These are phyloP conservation scores for Antrodiella citrinella DNA, from an alignment of 768 basidiomycete genomes.

Conservation along the genomic window DNA sequence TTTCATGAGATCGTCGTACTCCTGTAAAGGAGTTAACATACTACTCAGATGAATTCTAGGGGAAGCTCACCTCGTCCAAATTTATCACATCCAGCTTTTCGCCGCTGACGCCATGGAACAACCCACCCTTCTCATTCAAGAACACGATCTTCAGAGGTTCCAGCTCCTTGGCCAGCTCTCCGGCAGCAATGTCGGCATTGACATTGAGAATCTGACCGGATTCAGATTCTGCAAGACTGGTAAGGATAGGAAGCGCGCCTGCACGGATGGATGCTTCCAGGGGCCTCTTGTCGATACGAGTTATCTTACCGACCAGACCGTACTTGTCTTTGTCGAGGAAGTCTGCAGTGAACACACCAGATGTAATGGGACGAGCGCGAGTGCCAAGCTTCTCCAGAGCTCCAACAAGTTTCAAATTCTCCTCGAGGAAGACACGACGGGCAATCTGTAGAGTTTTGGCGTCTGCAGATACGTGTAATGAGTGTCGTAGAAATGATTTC, in stretches of 20 bases:
- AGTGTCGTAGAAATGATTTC: background rate
- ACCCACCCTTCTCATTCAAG: slow-evolving; percentile 95
- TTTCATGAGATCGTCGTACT: slow-evolving; percentile 95
- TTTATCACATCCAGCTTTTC: slow-evolving; percentile 97
- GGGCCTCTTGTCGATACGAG: slow-evolving; percentile 89
- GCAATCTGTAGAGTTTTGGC: slow-evolving; percentile 92
- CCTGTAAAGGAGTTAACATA: slow-evolving; percentile 35
- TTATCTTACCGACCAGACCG: slow-evolving; percentile 92
- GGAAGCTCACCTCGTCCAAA: slow-evolving; percentile 72
- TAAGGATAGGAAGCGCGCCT: slow-evolving; percentile 92
- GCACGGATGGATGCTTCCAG: slow-evolving; percentile 95
- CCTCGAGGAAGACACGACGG: slow-evolving; percentile 92
- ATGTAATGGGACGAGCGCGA: slow-evolving; percentile 94
- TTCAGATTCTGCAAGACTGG: slow-evolving; percentile 86
- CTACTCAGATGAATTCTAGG: slow-evolving; percentile 1
- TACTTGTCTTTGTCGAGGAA: slow-evolving; percentile 95
- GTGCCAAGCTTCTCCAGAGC: slow-evolving; percentile 94
- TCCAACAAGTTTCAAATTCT: slow-evolving; percentile 90
- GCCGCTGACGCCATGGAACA: slow-evolving; percentile 95
- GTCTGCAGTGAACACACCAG: slow-evolving; percentile 95
- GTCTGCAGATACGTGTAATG: slow-evolving; percentile 36
- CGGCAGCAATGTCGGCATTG: slow-evolving; percentile 97
- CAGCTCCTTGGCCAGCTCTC: slow-evolving; percentile 94
- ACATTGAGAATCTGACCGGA: slow-evolving; percentile 99
- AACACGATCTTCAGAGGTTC: slow-evolving; percentile 99